phyloP scores from a whole-genome alignment of 306 rosid species.

The Cucumis sativus region DNA sequence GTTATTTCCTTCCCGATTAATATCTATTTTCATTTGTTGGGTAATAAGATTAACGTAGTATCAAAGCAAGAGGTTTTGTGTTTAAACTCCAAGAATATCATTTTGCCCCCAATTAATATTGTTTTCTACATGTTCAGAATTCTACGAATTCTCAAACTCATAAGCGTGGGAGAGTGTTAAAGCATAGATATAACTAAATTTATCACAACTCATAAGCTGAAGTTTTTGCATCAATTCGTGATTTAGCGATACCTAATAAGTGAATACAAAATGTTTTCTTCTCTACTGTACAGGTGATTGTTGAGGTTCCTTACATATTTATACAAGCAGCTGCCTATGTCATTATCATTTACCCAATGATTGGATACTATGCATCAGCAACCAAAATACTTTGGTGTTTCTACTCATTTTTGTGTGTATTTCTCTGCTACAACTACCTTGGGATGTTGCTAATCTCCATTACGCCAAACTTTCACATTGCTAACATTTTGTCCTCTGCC shows the following conservation, averaged over 20 bases:
- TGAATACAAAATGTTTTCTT: not conserved
- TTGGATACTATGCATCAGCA: constrained; percentile 23
- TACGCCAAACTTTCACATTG: constrained; percentile 24
- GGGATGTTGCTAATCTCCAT: constrained; percentile 33
- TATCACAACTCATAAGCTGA: no score
- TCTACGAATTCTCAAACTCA: no score
- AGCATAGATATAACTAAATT: no score
- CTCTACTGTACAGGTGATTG: constrained; percentile 18
- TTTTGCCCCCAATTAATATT: no score
- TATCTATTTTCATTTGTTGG: no score
- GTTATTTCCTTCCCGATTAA: no score
- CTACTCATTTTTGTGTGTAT: constrained; percentile 20
- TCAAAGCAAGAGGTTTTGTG: no score
- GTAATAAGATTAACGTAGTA: no score
- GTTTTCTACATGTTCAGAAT: no score
- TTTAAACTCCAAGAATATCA: no score
- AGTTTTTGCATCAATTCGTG: not conserved
- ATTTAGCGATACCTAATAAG: no score
- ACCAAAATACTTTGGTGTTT: constrained; percentile 30
- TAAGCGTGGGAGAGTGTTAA: no score
- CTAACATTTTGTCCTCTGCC: constrained; percentile 19
- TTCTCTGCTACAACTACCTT: constrained; percentile 27
- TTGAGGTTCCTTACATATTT: constrained; percentile 36
- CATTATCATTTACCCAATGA: constrained; percentile 27
- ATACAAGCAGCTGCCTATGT: constrained; percentile 7